These are phyloP conservation scores for Geotrichum bryndzae DNA, from an alignment of 1,139 yeast genomes.

Conservation along the genomic window DNA sequence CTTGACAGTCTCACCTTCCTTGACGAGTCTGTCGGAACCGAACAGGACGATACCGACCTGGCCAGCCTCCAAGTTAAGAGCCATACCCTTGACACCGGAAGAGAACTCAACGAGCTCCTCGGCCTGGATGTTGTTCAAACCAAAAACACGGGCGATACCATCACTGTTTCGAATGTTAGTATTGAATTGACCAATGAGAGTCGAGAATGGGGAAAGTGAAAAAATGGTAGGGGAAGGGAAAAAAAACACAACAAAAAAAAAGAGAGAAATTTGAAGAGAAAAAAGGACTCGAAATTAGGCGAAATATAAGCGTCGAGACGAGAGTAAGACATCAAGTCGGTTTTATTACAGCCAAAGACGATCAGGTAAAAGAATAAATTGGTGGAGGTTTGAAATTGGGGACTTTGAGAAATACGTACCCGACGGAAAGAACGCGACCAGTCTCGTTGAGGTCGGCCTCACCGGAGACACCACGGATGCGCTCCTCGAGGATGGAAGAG, in stretches of 20 bases:
- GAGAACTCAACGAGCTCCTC: conserved; percentile 99
- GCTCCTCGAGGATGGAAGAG: conserved; percentile 96
- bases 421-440: conserved; percentile 98
- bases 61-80: conserved; percentile 99
- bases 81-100: conserved; percentile 99
- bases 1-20: conserved; percentile 99
- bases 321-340: background rate
- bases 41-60: conserved; percentile 99
- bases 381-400: background rate
- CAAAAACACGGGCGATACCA: conserved; percentile 99
- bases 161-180: conserved; percentile 49
- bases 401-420: conserved; percentile 45
- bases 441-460: conserved; percentile 98
- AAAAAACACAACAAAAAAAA: conserved; percentile 1
- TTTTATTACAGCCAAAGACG: background rate
- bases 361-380: background rate
- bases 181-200: conserved; percentile 15
- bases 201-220: conserved; percentile 4
- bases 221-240: background rate
- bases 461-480: conserved; percentile 98
- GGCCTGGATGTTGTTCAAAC: conserved; percentile 99
- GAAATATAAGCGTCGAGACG: background rate
- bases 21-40: conserved; percentile 98
- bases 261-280: background rate
- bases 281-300: background rate